These are phyloP conservation scores for Vitis rotundifolia DNA, from an alignment of 164 flowering plant genomes.

Conservation along the genomic window DNA sequence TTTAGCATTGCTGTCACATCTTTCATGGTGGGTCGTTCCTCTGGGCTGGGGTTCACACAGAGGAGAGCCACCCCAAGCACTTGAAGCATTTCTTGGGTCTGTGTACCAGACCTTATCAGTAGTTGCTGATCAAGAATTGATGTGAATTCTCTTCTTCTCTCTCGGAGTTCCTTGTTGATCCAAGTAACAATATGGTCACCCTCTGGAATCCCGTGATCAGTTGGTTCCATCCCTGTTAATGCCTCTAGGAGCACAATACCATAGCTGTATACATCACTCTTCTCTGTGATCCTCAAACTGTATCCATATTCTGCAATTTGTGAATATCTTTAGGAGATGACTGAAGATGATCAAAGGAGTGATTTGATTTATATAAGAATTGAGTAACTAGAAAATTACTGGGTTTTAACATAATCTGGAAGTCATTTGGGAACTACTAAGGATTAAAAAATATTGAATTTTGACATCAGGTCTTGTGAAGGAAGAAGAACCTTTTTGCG, in stretches of 20 bases:
- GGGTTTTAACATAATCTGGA: too few species aligned
- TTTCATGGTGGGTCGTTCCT: conserved; percentile 64
- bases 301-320: conserved; percentile 60
- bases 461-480: too few species aligned
- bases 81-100: conserved; percentile 60
- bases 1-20: conserved; percentile 57
- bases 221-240: conserved; percentile 60
- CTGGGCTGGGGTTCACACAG: conserved; percentile 49
- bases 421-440: too few species aligned
- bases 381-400: too few species aligned
- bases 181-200: conserved; percentile 51
- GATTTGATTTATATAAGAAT: too few species aligned
- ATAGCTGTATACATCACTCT: conserved; percentile 68
- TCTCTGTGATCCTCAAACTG: conserved; percentile 58
- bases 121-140: conserved; percentile 49
- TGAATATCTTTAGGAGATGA: neutral
- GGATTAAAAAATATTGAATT: too few species aligned
- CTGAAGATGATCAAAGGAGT: too few species aligned
- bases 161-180: conserved; percentile 37
- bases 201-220: conserved; percentile 42
- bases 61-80: conserved; percentile 62
- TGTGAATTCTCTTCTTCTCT: conserved; percentile 23
- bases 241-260: conserved; percentile 67
- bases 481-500: too few species aligned
- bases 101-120: conserved; percentile 35